Evolutionary conservation across 2,329 filamentous ascomycete species (phyloP).

Genomic region (Penicillium sp.): DNA sequence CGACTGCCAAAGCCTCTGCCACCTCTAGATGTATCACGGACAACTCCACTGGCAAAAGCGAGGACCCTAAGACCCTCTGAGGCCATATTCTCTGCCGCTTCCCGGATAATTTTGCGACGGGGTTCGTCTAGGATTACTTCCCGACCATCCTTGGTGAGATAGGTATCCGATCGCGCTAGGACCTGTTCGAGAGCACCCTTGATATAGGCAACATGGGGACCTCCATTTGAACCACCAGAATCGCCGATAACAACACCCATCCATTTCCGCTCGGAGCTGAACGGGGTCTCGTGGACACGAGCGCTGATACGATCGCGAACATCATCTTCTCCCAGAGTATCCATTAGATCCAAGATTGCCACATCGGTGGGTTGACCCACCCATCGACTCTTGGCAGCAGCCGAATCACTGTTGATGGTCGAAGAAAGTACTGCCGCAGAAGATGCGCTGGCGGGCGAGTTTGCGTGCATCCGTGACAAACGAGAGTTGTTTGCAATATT

Average conservation of each 20-base stretch:
- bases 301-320: constrained; percentile 81
- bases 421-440: constrained; percentile 83
- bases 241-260: constrained; percentile 88
- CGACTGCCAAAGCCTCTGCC: constrained; percentile 53
- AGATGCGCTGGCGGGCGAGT: constrained; percentile 66
- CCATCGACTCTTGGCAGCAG: constrained; percentile 78
- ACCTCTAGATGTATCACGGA: constrained; percentile 49
- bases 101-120: constrained; percentile 69
- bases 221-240: constrained; percentile 53
- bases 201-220: constrained; percentile 84
- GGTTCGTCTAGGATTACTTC: constrained; percentile 81
- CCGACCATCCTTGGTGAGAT: constrained; percentile 78
- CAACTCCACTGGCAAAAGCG: constrained; percentile 84
- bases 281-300: constrained; percentile 82
- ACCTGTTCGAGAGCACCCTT: constrained; percentile 92
- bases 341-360: constrained; percentile 90
- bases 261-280: constrained; percentile 97
- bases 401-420: constrained; percentile 63
- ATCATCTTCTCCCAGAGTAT: constrained; percentile 88
- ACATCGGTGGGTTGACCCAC: constrained; percentile 96
- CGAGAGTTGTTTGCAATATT: constrained; percentile 96
- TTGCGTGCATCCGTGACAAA: constrained; percentile 69
- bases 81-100: constrained; percentile 84
- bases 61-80: constrained; percentile 85
- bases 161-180: constrained; percentile 83